Evolutionary conservation across 176 grass and related monocot genomes (phyloP).

Genomic region (Oryza glaberrima): DNA sequence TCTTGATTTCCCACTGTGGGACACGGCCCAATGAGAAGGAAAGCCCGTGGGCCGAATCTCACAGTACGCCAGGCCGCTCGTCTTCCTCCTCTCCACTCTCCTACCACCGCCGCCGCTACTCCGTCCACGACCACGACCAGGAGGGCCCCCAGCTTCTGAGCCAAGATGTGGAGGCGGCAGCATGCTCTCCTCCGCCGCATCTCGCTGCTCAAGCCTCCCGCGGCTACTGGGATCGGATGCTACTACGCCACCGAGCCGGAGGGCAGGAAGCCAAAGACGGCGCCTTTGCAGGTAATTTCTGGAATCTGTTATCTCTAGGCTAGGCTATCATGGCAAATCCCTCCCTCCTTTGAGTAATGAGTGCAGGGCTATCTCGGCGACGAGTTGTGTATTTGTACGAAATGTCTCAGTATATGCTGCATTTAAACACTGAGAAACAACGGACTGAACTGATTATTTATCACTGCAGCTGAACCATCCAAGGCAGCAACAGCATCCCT

Average conservation of each 20-base stretch:
- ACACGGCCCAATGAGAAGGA: too few relatives aligned
- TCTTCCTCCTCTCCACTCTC: too few relatives aligned
- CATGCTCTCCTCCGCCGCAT: constrained; percentile 24
- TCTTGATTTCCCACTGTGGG: too few relatives aligned
- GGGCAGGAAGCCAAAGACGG: constrained; percentile 29
- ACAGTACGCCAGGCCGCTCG: too few relatives aligned
- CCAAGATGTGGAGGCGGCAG: constrained; percentile 38
- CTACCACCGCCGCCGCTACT: too few relatives aligned
- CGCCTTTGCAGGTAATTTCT: constrained; percentile 37
- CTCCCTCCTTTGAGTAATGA: neutral
- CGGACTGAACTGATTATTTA: neutral
- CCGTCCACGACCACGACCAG: too few relatives aligned
- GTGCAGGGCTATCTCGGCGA: neutral
- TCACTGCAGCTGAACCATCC: too few relatives aligned
- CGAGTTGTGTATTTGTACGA: neutral
- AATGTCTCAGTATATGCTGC: neutral
- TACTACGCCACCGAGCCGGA: neutral
- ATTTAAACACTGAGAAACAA: neutral
- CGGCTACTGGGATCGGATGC: neutral
- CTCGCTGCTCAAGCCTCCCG: neutral
- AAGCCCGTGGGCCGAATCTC: too few relatives aligned
- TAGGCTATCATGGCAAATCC: neutral
- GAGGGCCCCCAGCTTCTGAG: too few relatives aligned
- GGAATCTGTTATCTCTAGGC: neutral
- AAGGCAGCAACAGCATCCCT: neutral